These are phyloP conservation scores for Mortierella sp. DNA, from an alignment of 371 early-diverging fungal species.

Conservation along the genomic window DNA sequence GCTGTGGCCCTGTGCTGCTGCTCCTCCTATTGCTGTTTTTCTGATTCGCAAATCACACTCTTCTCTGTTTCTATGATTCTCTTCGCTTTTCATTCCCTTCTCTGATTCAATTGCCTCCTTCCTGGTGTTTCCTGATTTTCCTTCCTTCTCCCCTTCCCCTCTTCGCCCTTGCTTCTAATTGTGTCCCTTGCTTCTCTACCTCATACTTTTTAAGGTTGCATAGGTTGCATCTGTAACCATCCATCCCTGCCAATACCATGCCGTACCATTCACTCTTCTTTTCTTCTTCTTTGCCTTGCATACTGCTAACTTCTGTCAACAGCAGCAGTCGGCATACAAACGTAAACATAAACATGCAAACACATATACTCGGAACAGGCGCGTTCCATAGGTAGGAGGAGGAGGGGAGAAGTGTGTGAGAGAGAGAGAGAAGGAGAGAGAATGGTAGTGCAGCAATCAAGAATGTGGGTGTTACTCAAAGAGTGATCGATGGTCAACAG, in stretches of 20 bases:
- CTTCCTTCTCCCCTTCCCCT: neutral
- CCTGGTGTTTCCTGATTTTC: neutral
- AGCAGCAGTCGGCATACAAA: neutral
- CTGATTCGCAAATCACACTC: neutral
- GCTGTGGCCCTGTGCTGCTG: neutral
- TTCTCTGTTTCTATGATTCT: neutral
- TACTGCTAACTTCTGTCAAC: neutral
- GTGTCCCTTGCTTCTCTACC: neutral
- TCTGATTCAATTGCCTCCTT: neutral
- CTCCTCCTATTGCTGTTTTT: neutral
- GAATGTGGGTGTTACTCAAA: too few species aligned
- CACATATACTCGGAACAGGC: neutral
- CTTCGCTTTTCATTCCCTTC: neutral
- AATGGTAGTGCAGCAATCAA: too few species aligned
- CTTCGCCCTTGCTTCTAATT: neutral
- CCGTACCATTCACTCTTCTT: neutral
- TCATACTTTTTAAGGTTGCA: constrained; percentile 4
- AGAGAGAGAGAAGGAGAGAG: too few species aligned
- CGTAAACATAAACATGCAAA: neutral
- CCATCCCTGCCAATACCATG: neutral
- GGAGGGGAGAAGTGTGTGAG: too few species aligned
- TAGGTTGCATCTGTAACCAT: neutral
- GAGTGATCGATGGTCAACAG: too few species aligned
- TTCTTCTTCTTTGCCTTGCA: neutral
- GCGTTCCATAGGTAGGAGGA: too few species aligned